Evolutionary conservation across 2,329 filamentous ascomycete genomes (phyloP).

Genomic region (Elsinoe perseae): DNA sequence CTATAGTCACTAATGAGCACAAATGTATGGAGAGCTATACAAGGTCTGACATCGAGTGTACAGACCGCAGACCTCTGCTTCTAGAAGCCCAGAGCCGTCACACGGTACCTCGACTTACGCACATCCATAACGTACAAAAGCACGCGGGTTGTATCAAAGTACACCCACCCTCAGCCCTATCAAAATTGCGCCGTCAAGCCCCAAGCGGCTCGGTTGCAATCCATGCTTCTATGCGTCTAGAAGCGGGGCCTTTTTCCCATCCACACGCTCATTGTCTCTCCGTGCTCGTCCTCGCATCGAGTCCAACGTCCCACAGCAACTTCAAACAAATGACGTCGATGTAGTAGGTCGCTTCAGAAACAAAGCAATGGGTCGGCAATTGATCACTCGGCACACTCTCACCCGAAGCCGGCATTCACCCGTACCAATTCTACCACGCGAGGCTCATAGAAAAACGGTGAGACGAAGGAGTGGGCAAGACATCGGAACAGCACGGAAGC

Average conservation of each 20-base stretch:
- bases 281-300: background rate
- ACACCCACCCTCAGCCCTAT: conserved; percentile 6
- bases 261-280: background rate
- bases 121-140: conserved; percentile 8
- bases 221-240: background rate
- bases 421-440: background rate
- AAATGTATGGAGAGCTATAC: too few species aligned
- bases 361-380: background rate
- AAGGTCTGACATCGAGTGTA: too few species aligned
- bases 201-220: background rate
- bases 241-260: background rate
- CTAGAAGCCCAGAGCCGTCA: background rate
- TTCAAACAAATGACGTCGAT: background rate
- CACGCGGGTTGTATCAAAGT: conserved; percentile 6
- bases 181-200: background rate
- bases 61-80: too few species aligned
- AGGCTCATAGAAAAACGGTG: background rate
- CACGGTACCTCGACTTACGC: background rate
- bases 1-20: too few species aligned
- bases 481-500: conserved; percentile 6
- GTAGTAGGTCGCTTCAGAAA: background rate
- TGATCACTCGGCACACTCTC: background rate
- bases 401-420: background rate
- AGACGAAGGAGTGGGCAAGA: conserved; percentile 9
- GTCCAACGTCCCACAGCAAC: background rate